These are phyloP conservation scores for Cordia subcordata DNA, from an alignment of 257 asterid species.

Conservation along the genomic window DNA sequence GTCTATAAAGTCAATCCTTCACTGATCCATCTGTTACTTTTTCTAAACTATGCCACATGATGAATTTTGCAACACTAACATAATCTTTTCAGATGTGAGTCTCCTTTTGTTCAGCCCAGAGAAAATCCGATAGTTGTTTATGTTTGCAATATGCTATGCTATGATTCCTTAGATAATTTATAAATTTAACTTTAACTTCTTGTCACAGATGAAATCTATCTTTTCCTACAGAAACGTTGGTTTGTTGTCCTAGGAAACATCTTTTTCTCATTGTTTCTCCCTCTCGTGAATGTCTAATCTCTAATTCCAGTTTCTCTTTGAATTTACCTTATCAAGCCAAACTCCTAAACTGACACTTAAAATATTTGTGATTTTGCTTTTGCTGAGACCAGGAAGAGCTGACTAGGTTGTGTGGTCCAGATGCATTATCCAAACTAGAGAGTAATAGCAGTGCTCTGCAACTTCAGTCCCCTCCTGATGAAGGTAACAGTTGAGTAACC, in stretches of 20 bases:
- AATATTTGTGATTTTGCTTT: slow-evolving; percentile 4
- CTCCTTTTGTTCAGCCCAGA: no score
- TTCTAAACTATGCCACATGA: neutral
- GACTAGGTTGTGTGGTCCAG: slow-evolving; percentile 54
- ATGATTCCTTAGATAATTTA: no score
- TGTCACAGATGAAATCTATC: neutral
- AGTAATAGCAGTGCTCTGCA: slow-evolving; percentile 26
- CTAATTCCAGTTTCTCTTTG: neutral
- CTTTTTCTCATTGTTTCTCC: neutral
- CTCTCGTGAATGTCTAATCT: neutral
- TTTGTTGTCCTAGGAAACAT: neutral
- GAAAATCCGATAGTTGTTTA: no score
- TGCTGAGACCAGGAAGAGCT: slow-evolving; percentile 64
- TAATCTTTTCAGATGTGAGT: neutral
- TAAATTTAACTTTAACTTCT: no score
- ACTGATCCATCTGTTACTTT: neutral
- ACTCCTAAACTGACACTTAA: neutral
- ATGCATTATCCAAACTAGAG: slow-evolving; percentile 49
- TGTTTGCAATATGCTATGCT: no score
- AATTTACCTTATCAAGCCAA: neutral
- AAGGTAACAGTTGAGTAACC: slow-evolving; percentile 38
- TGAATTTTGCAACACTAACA: neutral
- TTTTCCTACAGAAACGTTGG: neutral
- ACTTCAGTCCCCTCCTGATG: slow-evolving; percentile 34
- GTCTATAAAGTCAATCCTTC: slow-evolving; percentile 18